Evolutionary conservation across 1,284 basidiomycete genomes (phyloP).

Genomic region (Cystobasidiaceae sp.): DNA sequence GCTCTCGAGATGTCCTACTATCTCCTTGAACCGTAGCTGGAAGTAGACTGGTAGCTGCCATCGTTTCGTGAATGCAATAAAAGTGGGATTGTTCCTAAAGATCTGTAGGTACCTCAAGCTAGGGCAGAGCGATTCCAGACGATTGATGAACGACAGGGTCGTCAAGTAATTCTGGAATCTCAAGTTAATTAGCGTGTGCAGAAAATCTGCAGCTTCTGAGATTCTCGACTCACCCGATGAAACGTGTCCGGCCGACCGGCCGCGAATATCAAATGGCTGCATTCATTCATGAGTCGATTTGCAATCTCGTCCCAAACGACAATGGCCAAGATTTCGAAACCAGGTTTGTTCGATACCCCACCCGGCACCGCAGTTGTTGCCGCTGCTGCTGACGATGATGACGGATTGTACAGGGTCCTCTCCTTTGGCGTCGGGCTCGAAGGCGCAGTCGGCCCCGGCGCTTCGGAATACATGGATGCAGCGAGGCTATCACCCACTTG

Average conservation of each 20-base stretch:
- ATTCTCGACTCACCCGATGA: conserved; percentile 71
- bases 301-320: conserved; percentile 83
- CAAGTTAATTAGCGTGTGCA: too few relatives aligned
- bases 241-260: conserved; percentile 86
- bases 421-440: conserved; percentile 9
- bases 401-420: neutral
- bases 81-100: conserved; percentile 68
- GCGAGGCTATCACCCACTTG: too few relatives aligned
- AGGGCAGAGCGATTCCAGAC: conserved; percentile 74
- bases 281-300: conserved; percentile 69
- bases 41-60: conserved; percentile 98
- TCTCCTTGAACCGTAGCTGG: conserved; percentile 95
- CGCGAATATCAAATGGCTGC: conserved; percentile 77
- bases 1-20: conserved; percentile 69
- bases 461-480: too few relatives aligned
- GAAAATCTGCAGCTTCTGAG: too few relatives aligned
- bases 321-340: conserved; percentile 76
- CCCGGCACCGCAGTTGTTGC: neutral
- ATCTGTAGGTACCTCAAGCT: conserved; percentile 62
- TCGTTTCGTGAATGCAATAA: conserved; percentile 66
- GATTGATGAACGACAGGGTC: conserved; percentile 75
- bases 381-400: too few relatives aligned
- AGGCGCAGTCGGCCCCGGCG: neutral
- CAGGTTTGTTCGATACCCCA: neutral
- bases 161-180: conserved; percentile 66